Evolutionary conservation across 495 filamentous ascomycete species (phyloP).

Genomic region (Trichoderma gamsii): DNA sequence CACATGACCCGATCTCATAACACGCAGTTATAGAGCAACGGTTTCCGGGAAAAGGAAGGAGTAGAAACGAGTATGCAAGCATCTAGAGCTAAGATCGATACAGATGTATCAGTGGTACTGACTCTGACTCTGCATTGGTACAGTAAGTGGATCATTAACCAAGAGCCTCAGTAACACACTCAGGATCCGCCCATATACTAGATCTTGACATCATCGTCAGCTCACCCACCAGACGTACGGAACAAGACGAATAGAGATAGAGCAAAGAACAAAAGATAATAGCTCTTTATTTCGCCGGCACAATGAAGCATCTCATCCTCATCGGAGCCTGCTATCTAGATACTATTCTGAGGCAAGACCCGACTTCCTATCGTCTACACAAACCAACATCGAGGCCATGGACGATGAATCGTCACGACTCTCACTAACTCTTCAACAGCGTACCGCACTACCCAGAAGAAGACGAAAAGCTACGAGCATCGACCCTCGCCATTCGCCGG

Average conservation of each 20-base stretch:
- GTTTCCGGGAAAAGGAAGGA: too few relatives aligned
- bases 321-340: slow-evolving; percentile 63
- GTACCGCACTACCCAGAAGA: slow-evolving; percentile 60
- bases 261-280: background rate
- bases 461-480: slow-evolving; percentile 66
- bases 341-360: slow-evolving; percentile 58
- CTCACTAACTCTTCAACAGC: slow-evolving; percentile 31
- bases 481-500: slow-evolving; percentile 50
- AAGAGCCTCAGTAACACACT: too few relatives aligned
- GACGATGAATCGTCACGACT: background rate
- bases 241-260: background rate
- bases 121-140: too few relatives aligned
- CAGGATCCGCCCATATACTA: too few relatives aligned
- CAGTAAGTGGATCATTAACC: too few relatives aligned
- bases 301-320: slow-evolving; percentile 47
- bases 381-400: background rate
- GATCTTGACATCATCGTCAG: background rate
- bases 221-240: background rate
- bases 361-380: background rate
- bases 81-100: too few relatives aligned
- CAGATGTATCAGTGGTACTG: too few relatives aligned
- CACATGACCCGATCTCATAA: too few relatives aligned
- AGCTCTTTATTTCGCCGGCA: background rate
- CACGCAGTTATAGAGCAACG: too few relatives aligned
- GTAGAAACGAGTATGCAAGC: too few relatives aligned